These are phyloP conservation scores for Salicornia ramosissima DNA, from an alignment of 148 eudicot genomes.

Conservation along the genomic window DNA sequence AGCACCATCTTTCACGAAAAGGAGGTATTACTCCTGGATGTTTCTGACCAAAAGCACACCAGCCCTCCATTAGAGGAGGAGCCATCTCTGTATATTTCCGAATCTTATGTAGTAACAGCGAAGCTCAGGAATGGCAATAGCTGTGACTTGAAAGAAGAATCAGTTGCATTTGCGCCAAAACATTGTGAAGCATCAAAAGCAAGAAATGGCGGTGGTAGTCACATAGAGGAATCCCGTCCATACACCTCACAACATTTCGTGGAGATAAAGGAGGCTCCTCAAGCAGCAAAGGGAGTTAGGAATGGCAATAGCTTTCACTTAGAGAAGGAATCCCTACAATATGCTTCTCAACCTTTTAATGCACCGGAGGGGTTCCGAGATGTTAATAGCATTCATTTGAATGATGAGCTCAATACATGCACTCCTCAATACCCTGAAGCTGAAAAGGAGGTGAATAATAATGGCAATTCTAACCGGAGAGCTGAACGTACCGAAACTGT, in stretches of 20 bases:
- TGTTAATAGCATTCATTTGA: slow-evolving; percentile 4
- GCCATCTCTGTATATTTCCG: not conserved
- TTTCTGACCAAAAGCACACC: not conserved
- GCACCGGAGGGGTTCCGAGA: not conserved
- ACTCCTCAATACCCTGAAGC: slow-evolving; percentile 9
- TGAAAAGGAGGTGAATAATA: slow-evolving; percentile 6
- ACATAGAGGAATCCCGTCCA: not conserved
- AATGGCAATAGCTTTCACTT: not conserved
- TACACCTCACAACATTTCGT: not conserved
- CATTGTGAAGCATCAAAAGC: not conserved
- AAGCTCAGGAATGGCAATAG: slow-evolving; percentile 16
- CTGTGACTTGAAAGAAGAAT: not conserved
- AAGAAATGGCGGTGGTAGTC: not conserved
- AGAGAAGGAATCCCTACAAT: not conserved
- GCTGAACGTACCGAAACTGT: slow-evolving; percentile 20
- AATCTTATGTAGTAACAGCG: not conserved
- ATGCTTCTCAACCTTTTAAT: slow-evolving; percentile 2
- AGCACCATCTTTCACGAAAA: not conserved
- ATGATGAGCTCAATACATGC: slow-evolving; percentile 1
- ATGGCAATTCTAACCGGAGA: slow-evolving; percentile 1
- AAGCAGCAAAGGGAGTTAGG: not conserved
- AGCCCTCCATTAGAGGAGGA: not conserved
- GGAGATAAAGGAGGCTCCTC: not conserved
- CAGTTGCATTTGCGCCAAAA: not conserved
- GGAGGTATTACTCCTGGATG: not conserved